Evolutionary conservation across 495 filamentous ascomycete genomes (phyloP).

Genomic region (Cercophora samala): DNA sequence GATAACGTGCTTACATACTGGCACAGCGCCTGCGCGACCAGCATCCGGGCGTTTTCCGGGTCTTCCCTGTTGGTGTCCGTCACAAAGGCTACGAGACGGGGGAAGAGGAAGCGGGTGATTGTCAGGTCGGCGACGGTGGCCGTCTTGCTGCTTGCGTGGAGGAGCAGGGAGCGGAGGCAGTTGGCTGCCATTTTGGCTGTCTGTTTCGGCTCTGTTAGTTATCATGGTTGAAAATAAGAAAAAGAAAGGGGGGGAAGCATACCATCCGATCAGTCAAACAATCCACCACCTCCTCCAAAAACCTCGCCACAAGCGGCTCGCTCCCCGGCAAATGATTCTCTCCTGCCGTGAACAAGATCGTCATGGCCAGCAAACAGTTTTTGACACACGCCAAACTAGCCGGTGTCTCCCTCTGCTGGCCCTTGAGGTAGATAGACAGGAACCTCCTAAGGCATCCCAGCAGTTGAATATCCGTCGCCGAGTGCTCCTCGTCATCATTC

Average conservation of each 20-base stretch:
- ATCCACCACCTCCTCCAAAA: conserved; percentile 74
- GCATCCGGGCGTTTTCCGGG: conserved; percentile 64
- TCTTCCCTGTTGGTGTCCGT: conserved; percentile 64
- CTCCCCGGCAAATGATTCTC: conserved; percentile 65
- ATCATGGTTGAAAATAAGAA: conserved; percentile 10
- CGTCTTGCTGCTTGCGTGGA: conserved; percentile 44
- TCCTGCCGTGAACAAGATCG: conserved; percentile 82
- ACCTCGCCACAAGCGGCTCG: conserved; percentile 65
- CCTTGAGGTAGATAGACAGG: conserved; percentile 72
- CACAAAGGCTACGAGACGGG: conserved; percentile 71
- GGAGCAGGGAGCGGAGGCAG: conserved; percentile 77
- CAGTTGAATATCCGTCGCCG: conserved; percentile 48
- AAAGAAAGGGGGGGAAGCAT: conserved; percentile 8
- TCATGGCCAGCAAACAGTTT: conserved; percentile 82
- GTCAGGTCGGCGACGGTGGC: conserved; percentile 68
- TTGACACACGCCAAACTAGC: conserved; percentile 82
- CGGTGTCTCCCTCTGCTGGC: conserved; percentile 80
- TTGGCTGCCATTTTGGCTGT: conserved; percentile 83
- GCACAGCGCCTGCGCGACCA: conserved; percentile 70
- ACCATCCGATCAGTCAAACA: conserved; percentile 76
- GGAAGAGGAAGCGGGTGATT: conserved; percentile 69
- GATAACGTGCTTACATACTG: conserved; percentile 58
- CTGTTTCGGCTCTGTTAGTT: conserved; percentile 35
- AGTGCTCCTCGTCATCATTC: conserved; percentile 30
- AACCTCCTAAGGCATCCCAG: conserved; percentile 75